phyloP scores from a whole-genome alignment of 352 stramenopile genomes.

The Nothophytophthora sp. region DNA sequence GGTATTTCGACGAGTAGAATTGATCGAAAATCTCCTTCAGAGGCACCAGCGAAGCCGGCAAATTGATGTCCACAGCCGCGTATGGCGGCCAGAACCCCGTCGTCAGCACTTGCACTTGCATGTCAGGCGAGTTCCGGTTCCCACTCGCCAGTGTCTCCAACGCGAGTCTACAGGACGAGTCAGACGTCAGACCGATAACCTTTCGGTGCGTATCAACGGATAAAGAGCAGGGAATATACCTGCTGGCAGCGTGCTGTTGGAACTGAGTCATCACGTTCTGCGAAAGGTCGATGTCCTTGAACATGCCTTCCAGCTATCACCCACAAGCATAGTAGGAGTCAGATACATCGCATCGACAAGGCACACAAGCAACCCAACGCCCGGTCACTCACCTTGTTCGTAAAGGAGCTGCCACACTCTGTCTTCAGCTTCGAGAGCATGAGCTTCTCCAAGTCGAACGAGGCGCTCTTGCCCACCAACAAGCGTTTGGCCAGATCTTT shows the following conservation, averaged over 20 bases:
- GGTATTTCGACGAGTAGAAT: conserved; percentile 93
- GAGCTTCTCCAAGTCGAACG: conserved; percentile 96
- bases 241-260: conserved; percentile 75
- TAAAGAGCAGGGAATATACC: no score
- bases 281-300: conserved; percentile 98
- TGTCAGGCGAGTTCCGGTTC: no score
- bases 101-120: conserved; percentile 98
- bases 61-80: conserved; percentile 94
- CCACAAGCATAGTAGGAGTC: conserved; percentile 7
- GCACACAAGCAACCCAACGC: neutral
- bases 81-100: conserved; percentile 99
- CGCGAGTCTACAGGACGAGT: no score
- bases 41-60: conserved; percentile 93
- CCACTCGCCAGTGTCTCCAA: no score
- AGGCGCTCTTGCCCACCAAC: conserved; percentile 98
- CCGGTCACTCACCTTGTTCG: conserved; percentile 92
- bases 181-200: no score
- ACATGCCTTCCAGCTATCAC: conserved; percentile 98
- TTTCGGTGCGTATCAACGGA: conserved; percentile 97
- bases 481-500: conserved; percentile 99
- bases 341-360: neutral
- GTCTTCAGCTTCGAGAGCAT: conserved; percentile 99
- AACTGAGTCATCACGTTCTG: conserved; percentile 95
- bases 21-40: conserved; percentile 98
- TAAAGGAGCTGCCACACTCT: conserved; percentile 99